phyloP scores from a whole-genome alignment of 2,329 filamentous ascomycete genomes.

The Beauveria varroae region DNA sequence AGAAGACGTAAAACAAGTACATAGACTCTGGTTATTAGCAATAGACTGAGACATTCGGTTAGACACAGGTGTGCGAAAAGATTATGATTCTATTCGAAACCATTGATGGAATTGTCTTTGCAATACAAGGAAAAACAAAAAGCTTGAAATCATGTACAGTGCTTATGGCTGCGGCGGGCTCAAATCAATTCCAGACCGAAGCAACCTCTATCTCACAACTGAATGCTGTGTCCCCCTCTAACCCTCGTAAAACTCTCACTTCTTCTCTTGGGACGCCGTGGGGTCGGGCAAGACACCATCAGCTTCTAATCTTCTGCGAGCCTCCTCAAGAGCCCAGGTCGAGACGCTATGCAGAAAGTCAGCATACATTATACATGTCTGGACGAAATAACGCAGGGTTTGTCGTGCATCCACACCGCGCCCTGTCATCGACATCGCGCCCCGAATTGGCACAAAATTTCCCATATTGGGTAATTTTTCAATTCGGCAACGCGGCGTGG shows the following conservation, averaged over 20 bases:
- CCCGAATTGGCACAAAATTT: too few relatives aligned
- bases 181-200: constrained; percentile 9
- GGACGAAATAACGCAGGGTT: constrained; percentile 18
- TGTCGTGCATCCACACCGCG: constrained; percentile 12
- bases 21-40: not conserved
- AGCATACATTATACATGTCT: constrained; percentile 16
- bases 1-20: constrained; percentile 5
- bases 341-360: constrained; percentile 65
- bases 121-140: constrained; percentile 18
- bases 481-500: not conserved
- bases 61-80: not conserved
- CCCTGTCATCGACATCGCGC: not conserved
- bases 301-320: constrained; percentile 85
- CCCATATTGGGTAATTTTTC: not conserved
- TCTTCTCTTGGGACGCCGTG: constrained; percentile 46
- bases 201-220: constrained; percentile 9
- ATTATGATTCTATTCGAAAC: constrained; percentile 19
- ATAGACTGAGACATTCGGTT: not conserved
- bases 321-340: constrained; percentile 98
- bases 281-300: constrained; percentile 90
- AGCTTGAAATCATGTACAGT: constrained; percentile 26
- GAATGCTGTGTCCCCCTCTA: not conserved
- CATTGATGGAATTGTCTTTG: constrained; percentile 22
- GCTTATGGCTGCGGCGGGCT: constrained; percentile 7
- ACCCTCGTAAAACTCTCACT: constrained; percentile 25